Conservation (phyloP, 1,284 basidiomycete species). For the Phaffia rhodozyma region DNA sequence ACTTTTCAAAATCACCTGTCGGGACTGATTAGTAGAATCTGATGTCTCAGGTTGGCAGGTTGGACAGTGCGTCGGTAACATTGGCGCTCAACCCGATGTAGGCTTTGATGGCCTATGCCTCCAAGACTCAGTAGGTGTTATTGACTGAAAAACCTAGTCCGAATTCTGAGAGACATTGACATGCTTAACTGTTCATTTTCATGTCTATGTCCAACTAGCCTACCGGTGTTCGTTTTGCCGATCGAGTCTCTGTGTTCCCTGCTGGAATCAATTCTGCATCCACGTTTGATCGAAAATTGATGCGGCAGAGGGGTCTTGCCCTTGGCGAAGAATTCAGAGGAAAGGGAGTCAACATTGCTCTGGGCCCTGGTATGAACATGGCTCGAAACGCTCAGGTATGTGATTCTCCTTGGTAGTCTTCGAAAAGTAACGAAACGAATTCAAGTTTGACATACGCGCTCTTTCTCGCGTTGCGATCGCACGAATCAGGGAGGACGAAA, state of each 20-base stretch:
- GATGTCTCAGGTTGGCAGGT: slow-evolving; percentile 27
- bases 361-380: slow-evolving; percentile 41
- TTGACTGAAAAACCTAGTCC: no score
- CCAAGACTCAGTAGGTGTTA: slow-evolving; percentile 34
- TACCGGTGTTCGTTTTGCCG: slow-evolving; percentile 52
- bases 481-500: slow-evolving; percentile 33
- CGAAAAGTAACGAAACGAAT: neutral
- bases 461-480: neutral
- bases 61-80: slow-evolving; percentile 43
- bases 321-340: slow-evolving; percentile 66
- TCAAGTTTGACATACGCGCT: neutral
- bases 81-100: slow-evolving; percentile 47
- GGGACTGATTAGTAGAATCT: neutral
- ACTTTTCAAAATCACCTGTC: neutral
- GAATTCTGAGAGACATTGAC: neutral
- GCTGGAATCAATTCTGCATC: slow-evolving; percentile 59
- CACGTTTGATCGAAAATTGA: slow-evolving; percentile 59
- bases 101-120: slow-evolving; percentile 59
- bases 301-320: slow-evolving; percentile 56
- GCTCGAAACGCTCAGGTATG: no score
- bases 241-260: slow-evolving; percentile 54
- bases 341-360: slow-evolving; percentile 63
- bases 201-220: slow-evolving; percentile 18
- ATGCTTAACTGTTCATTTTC: neutral
- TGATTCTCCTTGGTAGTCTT: neutral